Percentiles rank a stretch among this genome's conserved stretches.
phyloP scores from a whole-genome alignment of 176 grass and related monocot genomes.

The Paspalum notatum region DNA sequence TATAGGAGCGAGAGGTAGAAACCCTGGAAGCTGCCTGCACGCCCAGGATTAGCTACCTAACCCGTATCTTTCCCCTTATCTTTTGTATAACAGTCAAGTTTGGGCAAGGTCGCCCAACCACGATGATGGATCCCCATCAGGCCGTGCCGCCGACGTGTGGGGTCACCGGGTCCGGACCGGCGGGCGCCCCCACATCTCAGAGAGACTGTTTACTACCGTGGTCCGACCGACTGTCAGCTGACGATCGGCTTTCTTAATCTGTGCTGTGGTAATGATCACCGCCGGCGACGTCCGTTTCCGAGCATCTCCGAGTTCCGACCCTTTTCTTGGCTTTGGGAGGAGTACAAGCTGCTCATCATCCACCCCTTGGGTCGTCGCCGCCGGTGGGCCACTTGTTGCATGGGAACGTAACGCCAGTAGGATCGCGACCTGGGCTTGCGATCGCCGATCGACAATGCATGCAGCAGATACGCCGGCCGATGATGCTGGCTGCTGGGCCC shows the following conservation, averaged over 20 bases:
- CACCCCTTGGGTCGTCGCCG: not conserved
- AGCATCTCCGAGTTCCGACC: conserved; percentile 18
- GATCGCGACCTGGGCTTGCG: not conserved
- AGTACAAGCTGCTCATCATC: conserved; percentile 42
- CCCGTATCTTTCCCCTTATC: conserved; percentile 47
- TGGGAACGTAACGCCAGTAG: conserved; percentile 3
- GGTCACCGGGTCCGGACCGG: accelerated
- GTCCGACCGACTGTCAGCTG: not conserved
- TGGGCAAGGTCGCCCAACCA: conserved; percentile 36
- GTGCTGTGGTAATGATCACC: conserved; percentile 39
- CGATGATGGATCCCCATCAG: not conserved
- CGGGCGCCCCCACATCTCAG: not conserved
- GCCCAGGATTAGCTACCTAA: conserved; percentile 52
- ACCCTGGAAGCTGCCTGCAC: conserved; percentile 28
- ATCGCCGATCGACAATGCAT: no score
- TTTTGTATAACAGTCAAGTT: conserved; percentile 53
- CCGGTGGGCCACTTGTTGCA: conserved; percentile 24
- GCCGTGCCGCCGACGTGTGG: conserved; percentile 3
- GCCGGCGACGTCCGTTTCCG: not conserved
- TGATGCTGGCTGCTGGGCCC: no score
- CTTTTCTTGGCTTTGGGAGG: conserved; percentile 59
- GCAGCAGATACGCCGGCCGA: not conserved
- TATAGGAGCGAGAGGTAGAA: no score
- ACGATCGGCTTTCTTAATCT: not conserved
- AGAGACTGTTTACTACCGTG: not conserved